phyloP scores from a whole-genome alignment of 2,329 filamentous ascomycete genomes.

The Dactylellina parvicollis region DNA sequence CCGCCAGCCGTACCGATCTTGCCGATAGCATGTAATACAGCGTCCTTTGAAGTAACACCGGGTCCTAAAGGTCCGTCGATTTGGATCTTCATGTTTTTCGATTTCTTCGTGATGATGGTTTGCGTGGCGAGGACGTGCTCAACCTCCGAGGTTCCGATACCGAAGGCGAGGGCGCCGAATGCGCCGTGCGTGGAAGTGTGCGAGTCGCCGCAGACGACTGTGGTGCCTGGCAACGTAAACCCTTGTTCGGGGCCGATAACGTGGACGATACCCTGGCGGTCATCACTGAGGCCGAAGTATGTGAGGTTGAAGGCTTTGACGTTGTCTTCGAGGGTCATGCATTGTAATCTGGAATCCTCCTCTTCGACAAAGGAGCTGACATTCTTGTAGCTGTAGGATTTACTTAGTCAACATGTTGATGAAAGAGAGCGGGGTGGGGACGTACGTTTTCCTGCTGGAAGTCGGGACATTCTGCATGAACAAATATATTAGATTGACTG shows the following conservation, averaged over 20 bases:
- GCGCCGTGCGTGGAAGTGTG: conserved; percentile 98
- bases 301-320: conserved; percentile 96
- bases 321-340: conserved; percentile 94
- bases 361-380: conserved; percentile 94
- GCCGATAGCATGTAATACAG: conserved; percentile 91
- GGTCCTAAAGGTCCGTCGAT: conserved; percentile 89
- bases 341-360: conserved; percentile 91
- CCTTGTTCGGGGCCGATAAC: conserved; percentile 98
- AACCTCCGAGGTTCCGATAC: conserved; percentile 97
- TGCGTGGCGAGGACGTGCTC: conserved; percentile 98
- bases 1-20: conserved; percentile 94
- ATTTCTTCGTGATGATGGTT: conserved; percentile 90
- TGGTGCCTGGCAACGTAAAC: conserved; percentile 96
- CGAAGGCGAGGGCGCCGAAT: conserved; percentile 92
- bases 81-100: conserved; percentile 98
- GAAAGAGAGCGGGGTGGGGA: background rate
- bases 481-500: background rate
- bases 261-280: conserved; percentile 97
- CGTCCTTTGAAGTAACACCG: conserved; percentile 95
- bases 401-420: conserved; percentile 22
- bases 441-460: conserved; percentile 77
- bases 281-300: conserved; percentile 95
- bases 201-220: conserved; percentile 95
- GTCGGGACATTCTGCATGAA: conserved; percentile 85
- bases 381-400: conserved; percentile 75